Percentiles rank a stretch among this genome's conserved stretches.
Conservation (phyloP, 169 alveolate species). For the Plasmodium chabaudi region DNA sequence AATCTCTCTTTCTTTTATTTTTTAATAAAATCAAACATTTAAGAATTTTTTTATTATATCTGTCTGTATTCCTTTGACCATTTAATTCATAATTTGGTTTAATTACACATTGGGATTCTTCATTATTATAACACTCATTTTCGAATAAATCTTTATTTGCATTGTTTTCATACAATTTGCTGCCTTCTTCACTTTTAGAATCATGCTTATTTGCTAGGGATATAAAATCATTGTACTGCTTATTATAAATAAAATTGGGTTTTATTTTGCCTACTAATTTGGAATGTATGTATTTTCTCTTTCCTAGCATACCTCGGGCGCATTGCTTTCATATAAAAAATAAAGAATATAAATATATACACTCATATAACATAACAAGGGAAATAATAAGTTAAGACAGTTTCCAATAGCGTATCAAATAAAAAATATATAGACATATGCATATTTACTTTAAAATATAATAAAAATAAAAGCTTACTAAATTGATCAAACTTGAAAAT, state of each 20-base stretch:
- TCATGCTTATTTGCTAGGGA: neutral
- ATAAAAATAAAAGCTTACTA: slow-evolving; percentile 49
- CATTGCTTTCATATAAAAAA: neutral
- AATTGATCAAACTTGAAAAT: slow-evolving; percentile 22
- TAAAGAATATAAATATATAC: slow-evolving; percentile 1
- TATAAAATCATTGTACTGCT: neutral
- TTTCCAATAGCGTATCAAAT: neutral
- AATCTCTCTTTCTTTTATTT: slow-evolving; percentile 38
- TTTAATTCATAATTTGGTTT: neutral
- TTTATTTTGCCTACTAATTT: neutral
- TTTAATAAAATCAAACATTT: slow-evolving; percentile 19
- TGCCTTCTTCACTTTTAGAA: neutral
- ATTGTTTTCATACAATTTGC: neutral
- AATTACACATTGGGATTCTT: neutral
- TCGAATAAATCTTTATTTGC: neutral
- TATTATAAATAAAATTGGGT: neutral
- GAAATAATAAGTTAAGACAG: too few relatives aligned
- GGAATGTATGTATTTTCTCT: neutral
- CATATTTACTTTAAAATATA: neutral
- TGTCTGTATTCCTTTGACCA: neutral
- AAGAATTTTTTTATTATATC: slow-evolving; percentile 15
- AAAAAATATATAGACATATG: neutral
- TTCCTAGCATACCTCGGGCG: neutral
- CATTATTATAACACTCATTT: neutral
- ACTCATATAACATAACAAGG: too few relatives aligned